A percentile compares a stretch with the other conserved stretches of the same genome.
Evolutionary conservation across 1,139 yeast species (phyloP).

Genomic region (Hansenula anomala): DNA sequence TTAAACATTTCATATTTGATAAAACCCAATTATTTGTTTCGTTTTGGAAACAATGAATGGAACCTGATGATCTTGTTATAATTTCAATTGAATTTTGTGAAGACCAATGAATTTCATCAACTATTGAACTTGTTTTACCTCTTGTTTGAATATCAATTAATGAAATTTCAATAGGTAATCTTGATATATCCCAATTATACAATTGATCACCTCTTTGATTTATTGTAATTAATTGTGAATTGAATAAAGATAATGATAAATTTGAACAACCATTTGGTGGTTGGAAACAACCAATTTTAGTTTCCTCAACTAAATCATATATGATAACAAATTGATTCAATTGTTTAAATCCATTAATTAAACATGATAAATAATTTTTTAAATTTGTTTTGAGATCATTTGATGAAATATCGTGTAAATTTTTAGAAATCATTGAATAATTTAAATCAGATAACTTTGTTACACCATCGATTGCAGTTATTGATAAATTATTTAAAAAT

Average conservation of each 20-base stretch:
- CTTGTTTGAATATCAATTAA: constrained; percentile 56
- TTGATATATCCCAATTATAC: constrained; percentile 61
- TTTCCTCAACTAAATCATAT: constrained; percentile 42
- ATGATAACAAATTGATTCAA: constrained; percentile 25
- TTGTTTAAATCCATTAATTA: constrained; percentile 26
- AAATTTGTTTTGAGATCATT: constrained; percentile 12
- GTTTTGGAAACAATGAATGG: constrained; percentile 52
- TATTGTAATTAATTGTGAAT: constrained; percentile 52
- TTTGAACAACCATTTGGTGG: constrained; percentile 62
- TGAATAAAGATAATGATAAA: constrained; percentile 60
- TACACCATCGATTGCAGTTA: constrained; percentile 51
- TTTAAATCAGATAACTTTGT: constrained; percentile 42
- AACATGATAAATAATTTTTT: constrained; percentile 11
- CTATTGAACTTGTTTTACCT: constrained; percentile 59
- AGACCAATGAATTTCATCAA: constrained; percentile 50
- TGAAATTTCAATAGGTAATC: constrained; percentile 45
- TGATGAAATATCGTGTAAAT: constrained; percentile 8
- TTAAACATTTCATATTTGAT: constrained; percentile 25
- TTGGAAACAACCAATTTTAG: constrained; percentile 45
- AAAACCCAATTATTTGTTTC: constrained; percentile 25
- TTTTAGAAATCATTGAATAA: constrained; percentile 34
- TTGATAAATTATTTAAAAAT: constrained; percentile 42
- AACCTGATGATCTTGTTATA: constrained; percentile 51
- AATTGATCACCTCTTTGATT: constrained; percentile 58
- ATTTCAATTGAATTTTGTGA: constrained; percentile 45